Evolutionary conservation across 331 rosid genomes (phyloP).

Genomic region (Acacia pycnantha): DNA sequence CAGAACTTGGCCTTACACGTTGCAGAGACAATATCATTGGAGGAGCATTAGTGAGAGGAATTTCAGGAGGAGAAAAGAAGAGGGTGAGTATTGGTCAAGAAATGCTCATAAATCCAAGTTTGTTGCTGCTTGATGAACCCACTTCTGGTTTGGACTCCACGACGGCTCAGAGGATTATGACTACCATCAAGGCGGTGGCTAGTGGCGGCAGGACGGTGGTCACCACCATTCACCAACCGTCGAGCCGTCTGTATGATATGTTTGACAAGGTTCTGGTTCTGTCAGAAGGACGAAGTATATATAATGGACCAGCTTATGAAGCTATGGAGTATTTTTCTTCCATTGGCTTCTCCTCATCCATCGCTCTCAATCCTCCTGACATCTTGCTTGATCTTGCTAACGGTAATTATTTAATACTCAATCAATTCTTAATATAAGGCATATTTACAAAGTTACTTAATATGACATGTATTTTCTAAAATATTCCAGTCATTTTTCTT

Average conservation of each 20-base stretch:
- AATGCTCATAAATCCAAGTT: conserved; percentile 77
- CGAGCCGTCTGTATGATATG: conserved; percentile 76
- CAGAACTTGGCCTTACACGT: conserved; percentile 56
- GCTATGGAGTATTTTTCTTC: conserved; percentile 67
- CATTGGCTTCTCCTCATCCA: conserved; percentile 60
- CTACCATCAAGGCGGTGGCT: conserved; percentile 58
- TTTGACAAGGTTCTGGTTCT: conserved; percentile 73
- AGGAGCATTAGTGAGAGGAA: conserved; percentile 74
- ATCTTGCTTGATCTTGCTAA: conserved; percentile 84
- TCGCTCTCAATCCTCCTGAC: conserved; percentile 78
- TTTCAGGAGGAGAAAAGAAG: conserved; percentile 88
- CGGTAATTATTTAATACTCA: conserved; percentile 38
- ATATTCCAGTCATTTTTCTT: rapidly evolving
- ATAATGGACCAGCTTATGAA: conserved; percentile 58
- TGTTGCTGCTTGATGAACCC: conserved; percentile 74
- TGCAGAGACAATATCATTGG: conserved; percentile 76
- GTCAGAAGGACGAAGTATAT: conserved; percentile 73
- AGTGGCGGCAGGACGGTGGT: conserved; percentile 71
- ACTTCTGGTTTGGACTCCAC: conserved; percentile 91
- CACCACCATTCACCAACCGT: conserved; percentile 86
- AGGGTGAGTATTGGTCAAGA: conserved; percentile 90
- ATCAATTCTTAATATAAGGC: rapidly evolving
- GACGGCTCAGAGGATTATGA: conserved; percentile 71
- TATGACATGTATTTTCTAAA: no score
- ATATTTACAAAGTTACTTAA: no score